A percentile compares a stretch with the other conserved stretches of the same genome.
These are phyloP conservation scores for Colletotrichum cordylinicola DNA, from an alignment of 2,329 filamentous ascomycete genomes.

Conservation along the genomic window DNA sequence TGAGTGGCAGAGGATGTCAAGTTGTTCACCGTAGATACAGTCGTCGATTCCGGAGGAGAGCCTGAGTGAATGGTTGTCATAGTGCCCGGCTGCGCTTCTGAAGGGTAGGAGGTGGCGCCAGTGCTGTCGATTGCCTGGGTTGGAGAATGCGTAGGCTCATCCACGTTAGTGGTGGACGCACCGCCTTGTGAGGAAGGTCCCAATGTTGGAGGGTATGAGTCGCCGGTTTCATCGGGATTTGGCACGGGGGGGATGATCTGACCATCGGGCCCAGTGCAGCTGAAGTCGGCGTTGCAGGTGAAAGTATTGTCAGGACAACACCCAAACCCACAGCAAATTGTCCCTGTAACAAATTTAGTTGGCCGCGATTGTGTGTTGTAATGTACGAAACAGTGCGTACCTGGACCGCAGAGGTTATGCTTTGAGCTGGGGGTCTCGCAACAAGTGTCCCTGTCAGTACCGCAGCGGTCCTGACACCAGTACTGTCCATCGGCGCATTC, in stretches of 20 bases:
- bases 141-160: not conserved
- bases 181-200: fast-evolving
- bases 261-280: not conserved
- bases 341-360: not conserved
- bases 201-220: fast-evolving
- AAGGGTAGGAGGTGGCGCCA: not conserved
- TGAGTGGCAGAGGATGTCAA: fast-evolving
- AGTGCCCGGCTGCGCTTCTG: not conserved
- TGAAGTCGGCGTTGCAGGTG: not conserved
- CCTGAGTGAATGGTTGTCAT: not conserved
- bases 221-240: not conserved
- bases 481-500: not conserved
- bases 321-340: not conserved
- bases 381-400: fast-evolving
- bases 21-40: fast-evolving
- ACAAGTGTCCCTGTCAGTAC: not conserved
- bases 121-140: not conserved
- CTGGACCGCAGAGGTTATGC: not conserved
- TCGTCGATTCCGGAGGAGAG: not conserved
- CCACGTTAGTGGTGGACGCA: fast-evolving
- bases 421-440: not conserved
- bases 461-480: not conserved
- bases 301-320: not conserved
- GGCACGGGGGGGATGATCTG: not conserved
- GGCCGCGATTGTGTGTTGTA: fast-evolving